Evolutionary conservation across 106 monocot genomes (phyloP).

Genomic region (Dactylorhiza incarnata): DNA sequence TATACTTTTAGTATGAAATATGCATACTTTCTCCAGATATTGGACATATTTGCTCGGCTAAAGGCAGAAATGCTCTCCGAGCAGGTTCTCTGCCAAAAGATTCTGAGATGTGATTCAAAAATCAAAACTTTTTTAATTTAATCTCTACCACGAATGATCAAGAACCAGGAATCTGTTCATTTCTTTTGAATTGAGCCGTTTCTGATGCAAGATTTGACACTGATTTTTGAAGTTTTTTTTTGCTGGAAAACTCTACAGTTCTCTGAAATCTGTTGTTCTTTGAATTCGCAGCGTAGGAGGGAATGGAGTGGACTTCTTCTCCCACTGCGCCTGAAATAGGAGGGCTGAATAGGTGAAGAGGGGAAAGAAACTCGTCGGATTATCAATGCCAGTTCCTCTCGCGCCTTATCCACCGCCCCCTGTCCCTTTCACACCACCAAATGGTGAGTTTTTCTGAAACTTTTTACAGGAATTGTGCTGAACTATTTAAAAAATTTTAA

Average conservation of each 20-base stretch:
- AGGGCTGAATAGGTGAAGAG: neutral
- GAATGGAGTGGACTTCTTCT: conserved; percentile 2
- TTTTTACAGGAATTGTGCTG: neutral
- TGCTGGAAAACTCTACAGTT: neutral
- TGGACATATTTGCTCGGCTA: neutral
- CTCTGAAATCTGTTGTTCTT: neutral
- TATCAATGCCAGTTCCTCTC: conserved; percentile 91
- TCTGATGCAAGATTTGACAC: neutral
- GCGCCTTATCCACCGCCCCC: conserved; percentile 83
- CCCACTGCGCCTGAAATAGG: neutral
- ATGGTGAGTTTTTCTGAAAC: conserved; percentile 27
- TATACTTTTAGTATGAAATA: neutral
- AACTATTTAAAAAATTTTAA: too few species aligned
- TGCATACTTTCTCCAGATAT: neutral
- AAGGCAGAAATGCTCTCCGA: neutral
- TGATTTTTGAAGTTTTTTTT: neutral
- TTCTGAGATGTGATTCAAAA: neutral
- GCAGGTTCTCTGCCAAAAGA: neutral
- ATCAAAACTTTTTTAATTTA: neutral
- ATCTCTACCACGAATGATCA: neutral
- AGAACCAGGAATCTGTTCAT: neutral
- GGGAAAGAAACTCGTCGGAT: neutral
- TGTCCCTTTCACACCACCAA: conserved; percentile 35
- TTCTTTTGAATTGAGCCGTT: neutral
- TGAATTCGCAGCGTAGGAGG: neutral